These are phyloP conservation scores for Trametes hirsuta DNA, from an alignment of 1,284 basidiomycete species.

Conservation along the genomic window DNA sequence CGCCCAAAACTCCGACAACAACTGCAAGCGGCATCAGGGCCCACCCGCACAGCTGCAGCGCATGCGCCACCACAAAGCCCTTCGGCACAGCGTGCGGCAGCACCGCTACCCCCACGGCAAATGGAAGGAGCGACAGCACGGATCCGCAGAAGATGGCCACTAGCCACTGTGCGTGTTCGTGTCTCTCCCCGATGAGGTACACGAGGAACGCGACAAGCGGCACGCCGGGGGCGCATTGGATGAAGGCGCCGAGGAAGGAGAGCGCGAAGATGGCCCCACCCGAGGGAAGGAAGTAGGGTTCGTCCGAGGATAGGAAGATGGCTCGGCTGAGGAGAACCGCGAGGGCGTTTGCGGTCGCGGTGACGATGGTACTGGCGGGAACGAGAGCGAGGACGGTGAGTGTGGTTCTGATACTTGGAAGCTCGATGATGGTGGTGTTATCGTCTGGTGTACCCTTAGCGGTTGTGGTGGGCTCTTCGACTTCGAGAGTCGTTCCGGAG, in stretches of 20 bases:
- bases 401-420: background rate
- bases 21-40: too few relatives aligned
- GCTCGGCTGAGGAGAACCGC: background rate
- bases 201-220: background rate
- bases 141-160: background rate
- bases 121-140: background rate
- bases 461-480: too few relatives aligned
- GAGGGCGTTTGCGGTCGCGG: background rate
- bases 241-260: background rate
- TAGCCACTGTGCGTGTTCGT: background rate
- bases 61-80: background rate
- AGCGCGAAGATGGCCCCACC: background rate
- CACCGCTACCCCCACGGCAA: background rate
- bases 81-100: background rate
- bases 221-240: background rate
- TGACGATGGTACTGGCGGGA: background rate
- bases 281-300: background rate
- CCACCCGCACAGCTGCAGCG: background rate
- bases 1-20: too few relatives aligned
- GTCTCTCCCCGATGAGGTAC: background rate
- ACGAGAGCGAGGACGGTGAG: background rate
- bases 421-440: too few relatives aligned
- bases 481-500: too few relatives aligned
- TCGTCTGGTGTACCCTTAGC: too few relatives aligned
- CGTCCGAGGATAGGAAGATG: background rate